A percentile compares a stretch with the other conserved stretches of the same genome.
Conservation (phyloP, 257 asterid species). For the Salvia rosmarinus region DNA sequence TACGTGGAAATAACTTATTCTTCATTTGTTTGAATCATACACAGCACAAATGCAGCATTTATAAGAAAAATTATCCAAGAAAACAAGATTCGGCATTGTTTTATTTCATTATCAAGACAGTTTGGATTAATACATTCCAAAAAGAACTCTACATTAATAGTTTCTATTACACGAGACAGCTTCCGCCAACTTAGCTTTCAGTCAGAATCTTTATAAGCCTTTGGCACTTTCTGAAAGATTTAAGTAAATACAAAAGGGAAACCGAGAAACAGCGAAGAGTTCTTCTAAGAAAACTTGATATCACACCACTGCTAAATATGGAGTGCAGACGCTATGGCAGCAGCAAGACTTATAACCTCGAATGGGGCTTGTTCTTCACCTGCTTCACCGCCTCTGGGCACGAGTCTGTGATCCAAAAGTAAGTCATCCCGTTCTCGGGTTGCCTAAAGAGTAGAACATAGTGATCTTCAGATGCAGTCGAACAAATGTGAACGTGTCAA, state of each 20-base stretch:
- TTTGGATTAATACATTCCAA: constrained; percentile 5
- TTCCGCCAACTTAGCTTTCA: no score
- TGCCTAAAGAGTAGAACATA: constrained; percentile 50
- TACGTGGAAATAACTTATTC: no score
- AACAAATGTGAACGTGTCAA: constrained; percentile 6
- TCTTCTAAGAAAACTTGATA: constrained; percentile 8
- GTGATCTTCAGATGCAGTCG: constrained; percentile 2
- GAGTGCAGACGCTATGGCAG: constrained; percentile 80
- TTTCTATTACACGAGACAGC: neutral
- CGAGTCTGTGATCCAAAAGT: constrained; percentile 97
- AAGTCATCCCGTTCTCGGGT: constrained; percentile 73
- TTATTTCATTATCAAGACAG: constrained; percentile 14
- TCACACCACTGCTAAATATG: constrained; percentile 54
- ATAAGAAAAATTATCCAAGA: neutral
- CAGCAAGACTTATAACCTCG: constrained; percentile 86
- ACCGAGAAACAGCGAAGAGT: neutral
- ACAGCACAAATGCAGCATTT: neutral
- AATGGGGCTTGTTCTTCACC: constrained; percentile 78
- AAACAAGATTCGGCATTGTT: neutral
- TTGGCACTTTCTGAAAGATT: constrained; percentile 7
- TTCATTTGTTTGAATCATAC: neutral
- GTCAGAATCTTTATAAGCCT: constrained; percentile 38
- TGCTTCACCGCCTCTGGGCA: constrained; percentile 86
- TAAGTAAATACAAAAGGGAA: neutral
- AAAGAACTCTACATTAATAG: neutral